phyloP scores from a whole-genome alignment of 2,329 filamentous ascomycete genomes.

The Kalmusia sp. region DNA sequence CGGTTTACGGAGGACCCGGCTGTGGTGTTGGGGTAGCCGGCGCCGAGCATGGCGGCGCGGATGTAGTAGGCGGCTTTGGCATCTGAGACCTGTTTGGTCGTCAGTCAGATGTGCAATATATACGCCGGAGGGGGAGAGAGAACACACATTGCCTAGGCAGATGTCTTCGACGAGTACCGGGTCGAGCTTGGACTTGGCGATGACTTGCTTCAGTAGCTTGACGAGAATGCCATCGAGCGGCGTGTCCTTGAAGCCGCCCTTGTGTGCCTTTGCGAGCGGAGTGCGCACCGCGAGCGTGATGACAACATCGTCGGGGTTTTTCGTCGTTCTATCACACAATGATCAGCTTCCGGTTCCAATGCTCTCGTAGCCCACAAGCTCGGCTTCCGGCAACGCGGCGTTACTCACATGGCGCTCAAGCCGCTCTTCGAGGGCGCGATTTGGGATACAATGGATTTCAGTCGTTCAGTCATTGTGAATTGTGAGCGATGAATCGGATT shows the following conservation, averaged over 20 bases:
- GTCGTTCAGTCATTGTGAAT: conserved; percentile 69
- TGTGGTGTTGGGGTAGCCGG: conserved; percentile 91
- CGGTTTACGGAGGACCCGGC: conserved; percentile 85
- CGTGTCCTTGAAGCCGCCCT: conserved; percentile 96
- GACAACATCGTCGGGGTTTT: conserved; percentile 95
- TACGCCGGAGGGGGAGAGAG: not conserved
- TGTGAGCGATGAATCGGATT: conserved; percentile 9
- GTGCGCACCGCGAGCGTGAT: conserved; percentile 93
- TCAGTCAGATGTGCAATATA: no score
- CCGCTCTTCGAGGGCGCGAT: conserved; percentile 76
- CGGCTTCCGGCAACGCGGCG: conserved; percentile 39
- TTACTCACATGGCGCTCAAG: conserved; percentile 74
- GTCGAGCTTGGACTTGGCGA: conserved; percentile 76
- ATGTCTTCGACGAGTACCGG: conserved; percentile 87
- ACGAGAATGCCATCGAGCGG: conserved; percentile 86
- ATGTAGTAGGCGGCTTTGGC: conserved; percentile 87
- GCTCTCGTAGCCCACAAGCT: not conserved
- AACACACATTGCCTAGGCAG: conserved; percentile 83
- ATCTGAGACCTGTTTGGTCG: conserved; percentile 72
- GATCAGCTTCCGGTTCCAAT: conserved; percentile 4
- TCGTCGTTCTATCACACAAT: conserved; percentile 69
- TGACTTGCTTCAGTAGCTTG: conserved; percentile 73
- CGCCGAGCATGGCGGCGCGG: conserved; percentile 86
- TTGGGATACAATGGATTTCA: conserved; percentile 87
- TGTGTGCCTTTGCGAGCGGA: conserved; percentile 84